Percentiles rank a stretch among this genome's conserved stretches.
These are phyloP conservation scores for Suillus subaureus DNA, from an alignment of 768 basidiomycete genomes.

Conservation along the genomic window DNA sequence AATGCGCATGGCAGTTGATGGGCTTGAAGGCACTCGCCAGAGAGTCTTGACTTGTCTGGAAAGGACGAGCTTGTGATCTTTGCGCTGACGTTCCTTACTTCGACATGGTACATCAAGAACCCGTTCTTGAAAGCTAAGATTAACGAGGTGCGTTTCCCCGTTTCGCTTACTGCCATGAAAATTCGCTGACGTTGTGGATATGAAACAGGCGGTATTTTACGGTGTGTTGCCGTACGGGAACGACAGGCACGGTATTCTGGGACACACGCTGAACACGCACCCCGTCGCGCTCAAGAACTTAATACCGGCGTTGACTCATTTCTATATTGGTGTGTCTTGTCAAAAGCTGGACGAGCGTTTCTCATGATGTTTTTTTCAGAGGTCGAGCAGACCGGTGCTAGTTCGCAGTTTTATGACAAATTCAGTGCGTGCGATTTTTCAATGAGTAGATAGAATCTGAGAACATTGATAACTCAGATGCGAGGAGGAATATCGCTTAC, in stretches of 20 bases:
- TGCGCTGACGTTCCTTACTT: conserved; percentile 86
- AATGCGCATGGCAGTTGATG: not conserved
- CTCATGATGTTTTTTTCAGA: conserved; percentile 49
- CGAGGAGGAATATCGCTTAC: conserved; percentile 82
- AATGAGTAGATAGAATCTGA: conserved; percentile 10
- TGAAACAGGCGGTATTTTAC: conserved; percentile 67
- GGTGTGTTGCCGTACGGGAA: conserved; percentile 68
- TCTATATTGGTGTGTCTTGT: conserved; percentile 79
- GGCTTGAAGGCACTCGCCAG: conserved; percentile 58
- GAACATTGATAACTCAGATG: conserved; percentile 41
- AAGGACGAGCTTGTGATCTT: conserved; percentile 88
- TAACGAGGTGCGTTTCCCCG: conserved; percentile 65
- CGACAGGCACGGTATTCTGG: conserved; percentile 73
- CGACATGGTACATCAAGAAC: conserved; percentile 98
- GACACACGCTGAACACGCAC: conserved; percentile 81
- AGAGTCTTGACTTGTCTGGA: conserved; percentile 81
- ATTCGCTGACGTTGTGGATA: conserved; percentile 9
- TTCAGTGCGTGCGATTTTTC: conserved; percentile 64
- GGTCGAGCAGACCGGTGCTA: conserved; percentile 96
- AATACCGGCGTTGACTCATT: conserved; percentile 89
- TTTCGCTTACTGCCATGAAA: not conserved
- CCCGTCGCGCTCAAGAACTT: conserved; percentile 84
- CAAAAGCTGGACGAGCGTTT: not conserved
- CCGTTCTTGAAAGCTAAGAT: conserved; percentile 97
- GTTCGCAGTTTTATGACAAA: conserved; percentile 99